A percentile compares a stretch with the other conserved stretches of the same genome.
phyloP scores from a whole-genome alignment of 2,329 filamentous ascomycete genomes.

The Myriosclerotinia curreyana region DNA sequence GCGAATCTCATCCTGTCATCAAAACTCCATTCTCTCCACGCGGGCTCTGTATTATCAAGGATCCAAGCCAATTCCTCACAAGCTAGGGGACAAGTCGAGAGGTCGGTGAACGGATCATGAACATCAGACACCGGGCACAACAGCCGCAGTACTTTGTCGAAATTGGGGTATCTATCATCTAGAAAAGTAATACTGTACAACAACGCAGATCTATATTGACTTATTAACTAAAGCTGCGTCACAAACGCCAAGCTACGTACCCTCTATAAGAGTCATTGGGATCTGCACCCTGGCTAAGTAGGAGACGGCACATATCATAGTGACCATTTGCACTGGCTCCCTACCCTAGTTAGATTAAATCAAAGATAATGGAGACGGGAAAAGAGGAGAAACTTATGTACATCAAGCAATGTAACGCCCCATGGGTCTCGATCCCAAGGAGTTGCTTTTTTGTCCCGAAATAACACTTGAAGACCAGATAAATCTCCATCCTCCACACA shows the following conservation, averaged over 20 bases:
- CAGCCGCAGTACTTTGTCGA: not conserved
- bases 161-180: no score
- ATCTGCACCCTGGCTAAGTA: not conserved
- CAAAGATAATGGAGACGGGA: no score
- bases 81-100: rapidly evolving
- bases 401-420: not conserved
- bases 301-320: not conserved
- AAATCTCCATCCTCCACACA: not conserved
- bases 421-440: not conserved
- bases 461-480: not conserved
- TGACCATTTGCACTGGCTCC: not conserved
- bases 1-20: not conserved
- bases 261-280: not conserved
- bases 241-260: not conserved
- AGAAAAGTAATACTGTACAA: no score
- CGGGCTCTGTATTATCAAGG: not conserved
- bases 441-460: not conserved
- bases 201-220: no score
- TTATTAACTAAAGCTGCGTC: not conserved
- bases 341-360: not conserved
- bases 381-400: not conserved
- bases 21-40: not conserved
- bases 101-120: not conserved
- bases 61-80: not conserved
- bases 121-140: not conserved